These are phyloP conservation scores for Rhizophagus sp. DNA, from an alignment of 192 early-diverging fungal species.

Conservation along the genomic window DNA sequence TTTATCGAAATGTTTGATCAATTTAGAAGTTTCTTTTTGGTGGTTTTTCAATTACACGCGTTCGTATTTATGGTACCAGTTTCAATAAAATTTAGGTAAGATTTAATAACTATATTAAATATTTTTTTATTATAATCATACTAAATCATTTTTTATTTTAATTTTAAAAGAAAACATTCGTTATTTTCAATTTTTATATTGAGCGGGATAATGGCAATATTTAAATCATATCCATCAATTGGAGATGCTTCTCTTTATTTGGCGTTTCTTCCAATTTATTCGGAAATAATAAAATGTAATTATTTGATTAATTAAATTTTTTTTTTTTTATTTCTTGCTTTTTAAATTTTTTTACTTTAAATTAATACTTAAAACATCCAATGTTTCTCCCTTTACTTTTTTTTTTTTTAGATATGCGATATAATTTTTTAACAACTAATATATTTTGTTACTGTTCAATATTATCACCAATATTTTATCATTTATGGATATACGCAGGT, in stretches of 20 bases:
- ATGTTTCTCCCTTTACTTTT: too few species aligned
- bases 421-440: conserved; percentile 71
- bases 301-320: too few species aligned
- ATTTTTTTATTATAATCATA: not conserved
- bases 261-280: conserved; percentile 75
- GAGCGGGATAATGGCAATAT: conserved; percentile 75
- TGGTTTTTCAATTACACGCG: conserved; percentile 92
- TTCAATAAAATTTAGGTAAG: conserved; percentile 74
- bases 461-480: conserved; percentile 88
- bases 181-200: conserved; percentile 75
- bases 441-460: conserved; percentile 73
- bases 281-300: conserved; percentile 89
- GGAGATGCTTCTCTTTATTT: conserved; percentile 86
- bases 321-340: too few species aligned
- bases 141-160: not conserved
- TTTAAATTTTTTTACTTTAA: too few species aligned
- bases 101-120: not conserved
- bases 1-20: conserved; percentile 99
- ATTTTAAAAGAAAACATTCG: conserved; percentile 78
- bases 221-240: conserved; percentile 93
- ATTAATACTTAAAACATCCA: too few species aligned
- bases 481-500: conserved; percentile 94
- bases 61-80: conserved; percentile 88
- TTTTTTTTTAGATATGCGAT: conserved; percentile 69
- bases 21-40: conserved; percentile 90